Evolutionary conservation across 1,139 yeast species (phyloP).

Genomic region (Geotrichum klebahnii): DNA sequence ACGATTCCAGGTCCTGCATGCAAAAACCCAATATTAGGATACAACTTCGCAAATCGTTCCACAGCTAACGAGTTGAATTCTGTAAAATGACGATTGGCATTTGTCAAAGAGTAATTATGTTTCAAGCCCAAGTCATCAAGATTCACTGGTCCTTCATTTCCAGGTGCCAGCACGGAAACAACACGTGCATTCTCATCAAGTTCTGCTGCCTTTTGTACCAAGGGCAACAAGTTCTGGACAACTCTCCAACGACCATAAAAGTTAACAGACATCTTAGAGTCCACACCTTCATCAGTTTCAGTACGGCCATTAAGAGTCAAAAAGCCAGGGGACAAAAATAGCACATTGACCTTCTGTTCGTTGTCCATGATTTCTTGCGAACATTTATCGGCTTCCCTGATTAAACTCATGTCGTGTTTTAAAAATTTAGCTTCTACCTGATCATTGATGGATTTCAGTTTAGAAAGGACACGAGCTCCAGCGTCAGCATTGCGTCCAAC

Average conservation of each 20-base stretch:
- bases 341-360: conserved; percentile 33
- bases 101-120: conserved; percentile 22
- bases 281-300: conserved; percentile 35
- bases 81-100: conserved; percentile 23
- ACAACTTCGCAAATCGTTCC: conserved; percentile 27
- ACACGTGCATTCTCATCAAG: conserved; percentile 33
- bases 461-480: conserved; percentile 29
- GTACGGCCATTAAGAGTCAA: conserved; percentile 27
- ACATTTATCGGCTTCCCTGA: conserved; percentile 30
- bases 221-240: conserved; percentile 29
- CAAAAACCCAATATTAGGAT: conserved; percentile 32
- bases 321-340: conserved; percentile 33
- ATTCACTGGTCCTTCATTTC: conserved; percentile 29
- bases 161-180: conserved; percentile 34
- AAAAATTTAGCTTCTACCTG: conserved; percentile 30
- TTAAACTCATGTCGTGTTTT: conserved; percentile 29
- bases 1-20: conserved; percentile 37
- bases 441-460: conserved; percentile 29
- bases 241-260: conserved; percentile 36
- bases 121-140: conserved; percentile 32
- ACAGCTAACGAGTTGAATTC: conserved; percentile 30
- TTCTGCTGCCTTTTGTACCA: conserved; percentile 31
- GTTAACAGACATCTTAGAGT: conserved; percentile 32
- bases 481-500: conserved; percentile 34
- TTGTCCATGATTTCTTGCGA: conserved; percentile 24